Base-by-base conservation (phyloP, 2,329 filamentous ascomycete genomes). In the Pseudogymnoascus sp. region DNA sequence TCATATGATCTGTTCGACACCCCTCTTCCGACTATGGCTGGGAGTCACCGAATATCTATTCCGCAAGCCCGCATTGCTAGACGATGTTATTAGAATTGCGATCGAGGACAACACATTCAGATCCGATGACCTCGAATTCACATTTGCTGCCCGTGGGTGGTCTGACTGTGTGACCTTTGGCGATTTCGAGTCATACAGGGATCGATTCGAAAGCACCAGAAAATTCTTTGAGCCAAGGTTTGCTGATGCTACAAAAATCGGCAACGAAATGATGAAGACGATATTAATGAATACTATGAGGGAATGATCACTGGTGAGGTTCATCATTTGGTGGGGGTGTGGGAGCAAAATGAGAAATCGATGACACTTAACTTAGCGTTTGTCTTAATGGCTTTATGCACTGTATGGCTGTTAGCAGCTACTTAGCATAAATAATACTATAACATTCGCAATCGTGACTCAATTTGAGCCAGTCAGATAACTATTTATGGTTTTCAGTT, bases 1-100 rank as follows among this genome's bases (percentile, higher is more conserved):
- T 75, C 95, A 99, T 78, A 99, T 99, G 92, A 95, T 99, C 68
- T 99, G 94, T 78, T 96, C 92, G 60, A 99, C 94, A 39, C 94
- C 94, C 77, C 84, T 97, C 54, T 99, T 99, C 79, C 89, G 94
- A 59, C 84, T 99, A 66, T 97, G 94, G 85, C 83, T 99, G 35
- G 94, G 94, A 62, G 95, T 97, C n/a, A 93, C 92, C 0, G 94
- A 99, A 76, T 93, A 96, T 72, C 81, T 99, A 37, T 99, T 97
- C 79, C 87, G 92, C 66, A 92, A 92, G 70, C 81, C 84, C 15
- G 84, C 83, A 2, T 79, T 96, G 60, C 84, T 99, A 11, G 88
- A 96, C 59, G 91, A 94, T 71, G 88, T 89, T 24, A 84, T 99
- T 68, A 83, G 88, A 58, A 94, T 91, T 6, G 93, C 92, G 2